Evolutionary conservation across 2,329 filamentous ascomycete genomes (phyloP), one percentile per base, ranked within the genome.

Genomic region (Dactylellina drechsleri): DNA sequence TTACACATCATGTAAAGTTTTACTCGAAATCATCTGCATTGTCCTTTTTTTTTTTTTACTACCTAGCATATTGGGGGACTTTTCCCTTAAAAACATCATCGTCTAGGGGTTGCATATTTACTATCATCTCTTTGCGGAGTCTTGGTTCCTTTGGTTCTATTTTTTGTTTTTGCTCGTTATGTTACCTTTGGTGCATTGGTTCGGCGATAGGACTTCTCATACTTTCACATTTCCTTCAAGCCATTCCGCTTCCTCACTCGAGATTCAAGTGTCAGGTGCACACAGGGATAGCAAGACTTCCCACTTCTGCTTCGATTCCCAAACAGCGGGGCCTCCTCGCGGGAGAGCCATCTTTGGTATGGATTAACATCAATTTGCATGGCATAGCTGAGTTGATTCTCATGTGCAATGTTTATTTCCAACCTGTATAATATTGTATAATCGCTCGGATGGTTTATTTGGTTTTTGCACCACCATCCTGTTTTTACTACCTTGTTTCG

Each of bases 171-270:
- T 36, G 5, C 10, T 36, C 10, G 6, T 36, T 36, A 36, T 36
- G 65, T 64, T 58, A 47, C 53, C 26, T 68, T 36, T 31, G 71
- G 64, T 75, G 71, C 71, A 75, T 75, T 74, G 71, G 64, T 67
- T 68, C 64, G 71, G 71, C 71, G 71, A 75, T 65, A 75, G 71
- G 71, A 67, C 65, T 59, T 40, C 28, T 58, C 40, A 64, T 56
- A 67, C 43, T 66, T 61, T 16, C 47, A 16, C 53, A 56, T 66
- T 65, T 40, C n/a, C 40, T 65, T 50, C 31, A n/a, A 31, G 28
- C 26, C 47, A 16, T 47, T 65, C 45, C 50, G 41, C 47, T 60
- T 65, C 40, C 59, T 58, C 26, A 45, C 43, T 65, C 50, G 56
- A 58, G 50, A 61, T 64, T 49, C 58, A 47, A 23, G 62, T 66